These are phyloP conservation scores for Pleurotus pulmonarius DNA, from an alignment of 768 basidiomycete species.

Conservation along the genomic window DNA sequence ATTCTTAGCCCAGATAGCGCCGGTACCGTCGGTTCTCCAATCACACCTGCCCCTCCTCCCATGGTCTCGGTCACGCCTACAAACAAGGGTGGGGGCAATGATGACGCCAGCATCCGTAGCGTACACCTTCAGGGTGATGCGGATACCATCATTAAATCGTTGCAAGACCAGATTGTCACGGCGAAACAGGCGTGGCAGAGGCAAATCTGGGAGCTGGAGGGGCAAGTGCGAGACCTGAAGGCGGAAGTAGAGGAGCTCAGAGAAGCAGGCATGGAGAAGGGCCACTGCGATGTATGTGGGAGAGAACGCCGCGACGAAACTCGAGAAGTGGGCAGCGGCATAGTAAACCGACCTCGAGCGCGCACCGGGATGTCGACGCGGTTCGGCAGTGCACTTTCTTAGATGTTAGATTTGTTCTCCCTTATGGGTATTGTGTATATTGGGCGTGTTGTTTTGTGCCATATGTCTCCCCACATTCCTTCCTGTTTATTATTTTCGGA, in stretches of 20 bases:
- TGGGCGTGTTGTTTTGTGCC: slow-evolving; percentile 10
- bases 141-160: slow-evolving; percentile 39
- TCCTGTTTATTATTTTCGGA: slow-evolving; percentile 11
- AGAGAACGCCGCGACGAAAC: slow-evolving; percentile 29
- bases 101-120: slow-evolving; percentile 15
- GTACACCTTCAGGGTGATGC: slow-evolving; percentile 33
- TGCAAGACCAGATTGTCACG: slow-evolving; percentile 59
- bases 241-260: slow-evolving; percentile 61
- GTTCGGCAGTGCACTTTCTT: slow-evolving; percentile 48
- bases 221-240: slow-evolving; percentile 68
- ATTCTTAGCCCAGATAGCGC: slow-evolving; percentile 51
- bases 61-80: slow-evolving; percentile 15
- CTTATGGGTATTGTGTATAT: slow-evolving; percentile 15
- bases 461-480: slow-evolving; percentile 11
- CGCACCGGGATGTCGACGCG: slow-evolving; percentile 64
- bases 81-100: slow-evolving; percentile 8
- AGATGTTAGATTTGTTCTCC: slow-evolving; percentile 14
- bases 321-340: slow-evolving; percentile 18
- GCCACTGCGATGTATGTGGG: slow-evolving; percentile 61
- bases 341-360: slow-evolving; percentile 63
- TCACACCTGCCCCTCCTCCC: slow-evolving; percentile 31
- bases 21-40: slow-evolving; percentile 39
- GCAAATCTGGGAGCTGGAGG: slow-evolving; percentile 73
- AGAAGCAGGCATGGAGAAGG: slow-evolving; percentile 23
- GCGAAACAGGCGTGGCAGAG: slow-evolving; percentile 66